A percentile compares a stretch with the other conserved stretches of the same genome.
These are phyloP conservation scores for Lindgomyces ingoldianus DNA, from an alignment of 495 filamentous ascomycete species.

Conservation along the genomic window DNA sequence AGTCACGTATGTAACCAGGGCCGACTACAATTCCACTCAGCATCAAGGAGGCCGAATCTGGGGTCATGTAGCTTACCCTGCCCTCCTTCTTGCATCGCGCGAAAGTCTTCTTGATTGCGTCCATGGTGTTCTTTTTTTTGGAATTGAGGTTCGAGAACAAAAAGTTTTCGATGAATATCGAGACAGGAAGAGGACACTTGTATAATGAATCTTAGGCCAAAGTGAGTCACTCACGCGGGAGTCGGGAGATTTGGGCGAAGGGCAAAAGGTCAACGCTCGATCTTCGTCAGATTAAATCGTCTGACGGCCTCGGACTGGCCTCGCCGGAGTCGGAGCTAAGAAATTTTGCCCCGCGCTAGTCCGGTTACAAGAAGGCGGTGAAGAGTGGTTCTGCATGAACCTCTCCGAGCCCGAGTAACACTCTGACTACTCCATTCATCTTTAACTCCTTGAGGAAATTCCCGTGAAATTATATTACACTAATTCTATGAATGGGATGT, in stretches of 20 bases:
- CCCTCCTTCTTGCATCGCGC: slow-evolving; percentile 78
- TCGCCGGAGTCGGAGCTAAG: background rate
- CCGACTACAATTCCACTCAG: slow-evolving; percentile 51
- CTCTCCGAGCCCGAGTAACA: background rate
- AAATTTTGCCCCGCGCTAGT: background rate
- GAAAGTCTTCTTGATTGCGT: slow-evolving; percentile 83
- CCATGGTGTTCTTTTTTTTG: slow-evolving; percentile 52
- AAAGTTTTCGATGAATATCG: background rate
- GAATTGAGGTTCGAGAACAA: background rate
- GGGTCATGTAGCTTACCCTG: slow-evolving; percentile 51
- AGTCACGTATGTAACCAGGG: slow-evolving; percentile 94
- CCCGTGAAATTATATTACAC: no score
- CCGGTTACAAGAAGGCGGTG: background rate
- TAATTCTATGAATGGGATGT: no score
- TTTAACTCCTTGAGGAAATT: no score
- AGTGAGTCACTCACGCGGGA: background rate
- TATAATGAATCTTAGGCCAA: background rate
- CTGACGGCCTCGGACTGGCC: background rate
- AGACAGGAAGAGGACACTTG: background rate
- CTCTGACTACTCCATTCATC: no score
- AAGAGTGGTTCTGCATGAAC: no score
- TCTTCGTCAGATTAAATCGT: background rate
- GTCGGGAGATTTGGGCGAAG: background rate
- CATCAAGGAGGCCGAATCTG: background rate
- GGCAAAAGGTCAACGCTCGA: background rate